Evolutionary conservation across 2,329 filamentous ascomycete genomes (phyloP), one percentile per base, ranked within the genome.

Genomic region (Paecilomyces sp.): DNA sequence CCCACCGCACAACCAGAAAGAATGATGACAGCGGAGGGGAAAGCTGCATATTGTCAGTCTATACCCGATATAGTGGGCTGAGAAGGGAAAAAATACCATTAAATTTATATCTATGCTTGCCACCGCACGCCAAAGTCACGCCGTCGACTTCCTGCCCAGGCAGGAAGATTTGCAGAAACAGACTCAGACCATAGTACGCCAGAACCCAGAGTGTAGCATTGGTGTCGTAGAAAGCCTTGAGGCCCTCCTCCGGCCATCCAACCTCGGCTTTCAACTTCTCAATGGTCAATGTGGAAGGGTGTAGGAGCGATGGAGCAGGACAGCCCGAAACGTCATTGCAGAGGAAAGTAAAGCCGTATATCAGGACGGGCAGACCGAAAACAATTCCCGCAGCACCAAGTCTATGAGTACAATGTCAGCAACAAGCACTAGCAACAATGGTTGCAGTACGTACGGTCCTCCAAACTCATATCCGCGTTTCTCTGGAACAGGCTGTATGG

Each of bases 301-400:
- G 81, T 41, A 96, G 82, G 8, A 93, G 81, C 3, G 90, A 91
- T 3, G 92, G 91, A 2, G 90, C 88, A 54, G 93, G 94, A 71
- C 94, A 97, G 60, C 94, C 93, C 8, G 91, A 88, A 64, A 95
- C 80, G 74, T 97, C 92, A 78, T 97, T 97, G 83, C 93, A 97
- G 68, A 88, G 80, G 71, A 97, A 96, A 54, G 87, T 83, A 71
- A 93, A 88, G 67, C 87, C 72, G 77, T 94, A 96, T 67, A 91
- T 84, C 64, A 92, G 82, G 51, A 92, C 62, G 0, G 93, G 93
- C 0, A 97, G 85, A 59, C 88, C 87, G 68, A 95, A 88, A 7
- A 89, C 89, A 69, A 97, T 90, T 62, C 78, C 83, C 62, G 88
- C 84, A 36, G 90, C 91, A 59, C 92, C 92, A 51, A 88, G 80